phyloP scores from a whole-genome alignment of 2,329 filamentous ascomycete species.

The Cercospora janseana region DNA sequence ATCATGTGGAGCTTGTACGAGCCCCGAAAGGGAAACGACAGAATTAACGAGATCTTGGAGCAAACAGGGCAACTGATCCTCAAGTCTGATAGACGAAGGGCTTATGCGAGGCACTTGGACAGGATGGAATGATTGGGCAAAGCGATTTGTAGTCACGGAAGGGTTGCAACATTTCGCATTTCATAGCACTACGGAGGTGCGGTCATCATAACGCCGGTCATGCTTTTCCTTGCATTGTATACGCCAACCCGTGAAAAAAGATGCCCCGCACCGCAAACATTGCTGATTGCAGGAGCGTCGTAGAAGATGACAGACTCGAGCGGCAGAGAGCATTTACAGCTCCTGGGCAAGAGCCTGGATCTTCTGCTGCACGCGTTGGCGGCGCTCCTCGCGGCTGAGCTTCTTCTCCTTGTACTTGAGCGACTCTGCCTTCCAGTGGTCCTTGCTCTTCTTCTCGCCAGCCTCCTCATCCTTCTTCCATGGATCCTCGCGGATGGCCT shows the following conservation, averaged over 20 bases:
- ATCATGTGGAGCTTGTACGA: no score
- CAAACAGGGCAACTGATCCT: no score
- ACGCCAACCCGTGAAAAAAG: conserved; percentile 15
- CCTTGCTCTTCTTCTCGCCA: conserved; percentile 90
- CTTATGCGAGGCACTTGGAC: no score
- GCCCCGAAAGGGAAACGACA: no score
- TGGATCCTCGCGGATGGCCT: conserved; percentile 94
- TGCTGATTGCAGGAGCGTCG: background rate
- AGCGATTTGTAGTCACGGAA: conserved; percentile 11
- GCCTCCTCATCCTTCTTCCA: conserved; percentile 83
- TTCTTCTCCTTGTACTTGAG: conserved; percentile 80
- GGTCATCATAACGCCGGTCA: conserved; percentile 15
- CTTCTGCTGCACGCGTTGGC: conserved; percentile 80
- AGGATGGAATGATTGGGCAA: background rate
- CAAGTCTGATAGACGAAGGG: no score
- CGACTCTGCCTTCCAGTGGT: conserved; percentile 70
- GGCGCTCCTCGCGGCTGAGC: conserved; percentile 79
- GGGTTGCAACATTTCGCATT: conserved; percentile 17
- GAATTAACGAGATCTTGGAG: no score
- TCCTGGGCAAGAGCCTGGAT: conserved; percentile 72
- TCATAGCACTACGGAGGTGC: conserved; percentile 13
- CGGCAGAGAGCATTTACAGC: conserved; percentile 21
- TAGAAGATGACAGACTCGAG: conserved; percentile 1
- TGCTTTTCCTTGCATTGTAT: conserved; percentile 10
- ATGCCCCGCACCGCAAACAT: background rate